Evolutionary conservation across 106 monocot species (phyloP).

Genomic region (Phalaenopsis equestris): DNA sequence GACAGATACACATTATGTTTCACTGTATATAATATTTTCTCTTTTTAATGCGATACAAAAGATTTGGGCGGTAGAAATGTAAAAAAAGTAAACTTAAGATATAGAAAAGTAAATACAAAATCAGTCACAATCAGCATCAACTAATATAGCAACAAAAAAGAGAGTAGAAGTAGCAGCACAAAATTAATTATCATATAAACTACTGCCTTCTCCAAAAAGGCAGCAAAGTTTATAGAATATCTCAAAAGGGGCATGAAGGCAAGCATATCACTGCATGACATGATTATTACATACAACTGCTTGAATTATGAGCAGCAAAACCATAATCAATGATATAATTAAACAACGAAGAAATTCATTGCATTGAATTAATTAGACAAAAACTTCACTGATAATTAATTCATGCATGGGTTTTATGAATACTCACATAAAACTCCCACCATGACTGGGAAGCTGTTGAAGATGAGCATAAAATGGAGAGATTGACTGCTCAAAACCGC

Average conservation of each 20-base stretch:
- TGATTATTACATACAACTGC: background rate
- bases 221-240: no score
- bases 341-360: background rate
- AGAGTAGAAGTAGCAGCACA: no score
- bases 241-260: background rate
- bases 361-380: background rate
- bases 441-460: background rate
- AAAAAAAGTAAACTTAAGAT: no score
- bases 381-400: background rate
- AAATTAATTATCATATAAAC: no score
- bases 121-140: no score
- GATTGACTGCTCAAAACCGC: conserved; percentile 23
- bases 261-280: background rate
- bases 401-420: background rate
- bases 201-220: no score
- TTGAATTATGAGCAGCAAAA: background rate
- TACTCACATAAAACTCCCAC: conserved; percentile 12
- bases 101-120: no score
- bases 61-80: no score
- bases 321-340: background rate
- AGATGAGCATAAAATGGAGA: background rate
- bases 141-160: no score
- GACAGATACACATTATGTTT: no score
- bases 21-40: no score
- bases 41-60: no score